A percentile compares a stretch with the other conserved stretches of the same genome.
These are phyloP conservation scores for Mixia osmundae DNA, from an alignment of 1,284 basidiomycete species.

Conservation along the genomic window DNA sequence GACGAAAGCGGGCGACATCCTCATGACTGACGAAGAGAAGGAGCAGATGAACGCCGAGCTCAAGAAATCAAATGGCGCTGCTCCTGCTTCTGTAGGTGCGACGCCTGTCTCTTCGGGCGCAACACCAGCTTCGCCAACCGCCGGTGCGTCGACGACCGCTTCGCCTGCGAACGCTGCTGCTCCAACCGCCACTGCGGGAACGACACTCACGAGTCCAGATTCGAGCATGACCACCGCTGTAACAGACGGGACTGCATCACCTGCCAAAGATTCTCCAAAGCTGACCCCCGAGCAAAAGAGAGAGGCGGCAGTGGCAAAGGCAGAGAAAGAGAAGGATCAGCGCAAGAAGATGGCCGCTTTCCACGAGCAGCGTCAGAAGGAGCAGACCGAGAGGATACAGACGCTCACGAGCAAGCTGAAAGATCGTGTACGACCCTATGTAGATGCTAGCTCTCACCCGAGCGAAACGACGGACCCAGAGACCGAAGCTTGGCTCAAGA, in stretches of 20 bases:
- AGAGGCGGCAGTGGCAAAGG: constrained; percentile 11
- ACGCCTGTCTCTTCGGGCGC: constrained; percentile 8
- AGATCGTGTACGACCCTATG: constrained; percentile 61
- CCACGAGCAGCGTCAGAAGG: constrained; percentile 51
- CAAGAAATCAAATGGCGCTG: constrained; percentile 17
- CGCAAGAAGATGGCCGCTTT: constrained; percentile 46
- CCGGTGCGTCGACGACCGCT: constrained; percentile 5
- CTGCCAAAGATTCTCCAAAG: too few relatives aligned
- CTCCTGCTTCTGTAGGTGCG: constrained; percentile 7
- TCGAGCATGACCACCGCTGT: too few relatives aligned
- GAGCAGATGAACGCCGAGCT: constrained; percentile 56
- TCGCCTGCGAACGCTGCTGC: constrained; percentile 10
- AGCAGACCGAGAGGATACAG: constrained; percentile 49
- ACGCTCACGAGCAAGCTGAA: constrained; percentile 49
- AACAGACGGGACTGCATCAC: too few relatives aligned
- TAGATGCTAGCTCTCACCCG: constrained; percentile 64
- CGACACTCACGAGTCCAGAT: too few relatives aligned
- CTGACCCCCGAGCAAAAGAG: constrained; percentile 8
- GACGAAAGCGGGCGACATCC: constrained; percentile 22
- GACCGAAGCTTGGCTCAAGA: constrained; percentile 47
- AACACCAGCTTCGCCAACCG: constrained; percentile 2
- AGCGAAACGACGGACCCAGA: constrained; percentile 66
- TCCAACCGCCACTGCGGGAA: constrained; percentile 8
- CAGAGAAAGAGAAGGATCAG: constrained; percentile 28
- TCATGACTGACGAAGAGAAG: constrained; percentile 64